A percentile compares a stretch with the other conserved stretches of the same genome.
Evolutionary conservation across 306 rosid genomes (phyloP).

Genomic region (Quercus aquifolioides): DNA sequence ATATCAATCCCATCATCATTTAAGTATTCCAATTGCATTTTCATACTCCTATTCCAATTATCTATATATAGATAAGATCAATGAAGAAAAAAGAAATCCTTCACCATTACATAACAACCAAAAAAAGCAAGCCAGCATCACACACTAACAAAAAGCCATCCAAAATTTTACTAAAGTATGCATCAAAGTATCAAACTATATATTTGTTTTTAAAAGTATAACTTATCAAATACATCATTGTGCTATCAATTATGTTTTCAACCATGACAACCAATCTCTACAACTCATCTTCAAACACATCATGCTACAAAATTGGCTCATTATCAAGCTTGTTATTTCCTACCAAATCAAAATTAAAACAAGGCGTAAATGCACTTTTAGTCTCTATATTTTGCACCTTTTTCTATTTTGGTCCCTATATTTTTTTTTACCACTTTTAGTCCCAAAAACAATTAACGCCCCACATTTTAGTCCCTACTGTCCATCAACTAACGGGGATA

Average conservation of each 20-base stretch:
- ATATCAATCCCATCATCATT: background rate
- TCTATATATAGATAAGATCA: background rate
- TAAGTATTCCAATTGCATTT: background rate
- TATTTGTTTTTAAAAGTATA: background rate
- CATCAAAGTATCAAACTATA: background rate
- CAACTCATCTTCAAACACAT: too few species aligned
- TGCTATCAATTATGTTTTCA: background rate
- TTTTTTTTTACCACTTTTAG: too few species aligned
- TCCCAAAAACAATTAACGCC: too few species aligned
- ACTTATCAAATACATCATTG: background rate
- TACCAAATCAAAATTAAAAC: too few species aligned
- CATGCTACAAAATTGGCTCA: too few species aligned
- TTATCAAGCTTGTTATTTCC: too few species aligned
- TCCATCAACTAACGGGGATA: too few species aligned
- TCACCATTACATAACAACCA: conserved; percentile 16
- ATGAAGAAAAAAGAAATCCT: conserved; percentile 3
- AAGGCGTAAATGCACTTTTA: too few species aligned
- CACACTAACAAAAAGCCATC: background rate
- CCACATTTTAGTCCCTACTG: too few species aligned
- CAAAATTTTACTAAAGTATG: background rate
- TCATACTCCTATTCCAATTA: background rate
- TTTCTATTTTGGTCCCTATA: too few species aligned
- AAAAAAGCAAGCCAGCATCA: conserved; percentile 3
- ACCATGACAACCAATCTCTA: too few species aligned
- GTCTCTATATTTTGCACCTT: too few species aligned